phyloP scores from a whole-genome alignment of 2,329 filamentous ascomycete species.

The Fonsecaea nubica region DNA sequence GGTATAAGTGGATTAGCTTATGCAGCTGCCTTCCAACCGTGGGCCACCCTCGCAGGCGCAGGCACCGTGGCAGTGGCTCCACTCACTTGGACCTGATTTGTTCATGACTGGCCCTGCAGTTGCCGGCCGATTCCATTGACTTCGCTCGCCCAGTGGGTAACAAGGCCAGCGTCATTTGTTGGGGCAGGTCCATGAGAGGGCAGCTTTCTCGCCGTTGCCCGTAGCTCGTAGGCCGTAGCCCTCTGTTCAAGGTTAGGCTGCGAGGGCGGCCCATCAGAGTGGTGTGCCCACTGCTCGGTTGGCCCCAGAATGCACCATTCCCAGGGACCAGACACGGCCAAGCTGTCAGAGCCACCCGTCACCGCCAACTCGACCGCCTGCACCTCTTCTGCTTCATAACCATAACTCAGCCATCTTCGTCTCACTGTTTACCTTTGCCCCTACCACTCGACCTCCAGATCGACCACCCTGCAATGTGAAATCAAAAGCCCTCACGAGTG shows the following conservation, averaged over 20 bases:
- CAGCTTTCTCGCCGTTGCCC: slow-evolving; percentile 15
- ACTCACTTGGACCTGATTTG: neutral
- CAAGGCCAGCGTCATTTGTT: slow-evolving; percentile 9
- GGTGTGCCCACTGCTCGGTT: slow-evolving; percentile 5
- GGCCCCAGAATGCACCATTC: slow-evolving; percentile 18
- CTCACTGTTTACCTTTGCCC: slow-evolving; percentile 28
- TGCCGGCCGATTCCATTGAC: slow-evolving; percentile 26
- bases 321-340: slow-evolving; percentile 4
- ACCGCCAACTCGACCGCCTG: slow-evolving; percentile 28
- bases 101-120: slow-evolving; percentile 10
- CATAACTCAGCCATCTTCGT: slow-evolving; percentile 25
- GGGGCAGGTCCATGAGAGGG: neutral
- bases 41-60: slow-evolving; percentile 20
- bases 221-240: slow-evolving; percentile 4
- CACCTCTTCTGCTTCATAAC: slow-evolving; percentile 23
- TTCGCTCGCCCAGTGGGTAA: slow-evolving; percentile 12
- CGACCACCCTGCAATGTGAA: slow-evolving; percentile 37
- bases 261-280: neutral
- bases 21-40: slow-evolving; percentile 25
- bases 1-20: slow-evolving; percentile 14
- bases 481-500: slow-evolving; percentile 29
- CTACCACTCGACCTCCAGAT: slow-evolving; percentile 20
- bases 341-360: slow-evolving; percentile 18
- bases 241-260: slow-evolving; percentile 1
- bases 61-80: slow-evolving; percentile 19